phyloP scores from a whole-genome alignment of 176 grass and related monocot genomes.

The Phyllostachys edulis region DNA sequence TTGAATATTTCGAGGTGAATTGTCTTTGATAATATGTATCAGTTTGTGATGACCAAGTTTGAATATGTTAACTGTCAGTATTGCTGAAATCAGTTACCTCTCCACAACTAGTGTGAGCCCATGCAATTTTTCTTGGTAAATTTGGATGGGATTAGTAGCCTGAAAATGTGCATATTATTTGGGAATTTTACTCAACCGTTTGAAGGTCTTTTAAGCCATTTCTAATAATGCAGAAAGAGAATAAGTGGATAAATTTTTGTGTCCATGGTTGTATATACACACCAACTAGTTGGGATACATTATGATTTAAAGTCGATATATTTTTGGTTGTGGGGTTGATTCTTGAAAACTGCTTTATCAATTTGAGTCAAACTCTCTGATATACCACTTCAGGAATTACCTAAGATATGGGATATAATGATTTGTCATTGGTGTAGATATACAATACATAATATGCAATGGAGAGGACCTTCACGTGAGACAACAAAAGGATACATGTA shows the following conservation, averaged over 20 bases:
- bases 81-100: background rate
- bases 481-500: background rate
- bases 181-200: background rate
- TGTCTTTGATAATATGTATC: constrained; percentile 1
- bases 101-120: background rate
- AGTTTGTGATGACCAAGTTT: background rate
- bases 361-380: background rate
- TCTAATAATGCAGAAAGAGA: background rate
- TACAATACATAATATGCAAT: constrained; percentile 14
- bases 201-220: background rate
- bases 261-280: background rate
- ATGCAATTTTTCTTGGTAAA: background rate
- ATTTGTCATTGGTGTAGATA: background rate
- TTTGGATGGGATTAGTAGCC: background rate
- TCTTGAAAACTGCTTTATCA: background rate
- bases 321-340: background rate
- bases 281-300: background rate
- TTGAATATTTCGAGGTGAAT: constrained; percentile 73
- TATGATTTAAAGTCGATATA: background rate
- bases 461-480: background rate
- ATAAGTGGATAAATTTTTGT: background rate
- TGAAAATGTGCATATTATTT: background rate
- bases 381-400: background rate
- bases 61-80: background rate
- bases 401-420: background rate